Conservation (phyloP, 768 basidiomycete genomes). For the Boletus huronensis region DNA sequence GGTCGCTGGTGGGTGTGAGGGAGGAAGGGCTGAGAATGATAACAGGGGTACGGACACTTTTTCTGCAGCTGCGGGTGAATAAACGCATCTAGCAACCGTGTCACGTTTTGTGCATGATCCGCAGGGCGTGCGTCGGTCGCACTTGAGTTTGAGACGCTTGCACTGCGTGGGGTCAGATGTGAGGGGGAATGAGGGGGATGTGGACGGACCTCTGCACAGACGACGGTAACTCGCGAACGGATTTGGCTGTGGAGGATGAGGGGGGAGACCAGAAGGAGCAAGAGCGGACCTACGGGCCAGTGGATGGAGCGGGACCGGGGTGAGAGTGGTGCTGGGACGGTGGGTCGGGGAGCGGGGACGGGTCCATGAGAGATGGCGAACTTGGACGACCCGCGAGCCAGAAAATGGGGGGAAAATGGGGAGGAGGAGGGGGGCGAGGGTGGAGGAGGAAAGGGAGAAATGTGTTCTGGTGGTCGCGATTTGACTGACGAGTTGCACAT, state of each 20-base stretch:
- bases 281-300: conserved; percentile 32
- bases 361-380: conserved; percentile 14
- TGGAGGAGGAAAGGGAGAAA: background rate
- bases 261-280: background rate
- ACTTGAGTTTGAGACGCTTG: conserved; percentile 84
- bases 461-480: background rate
- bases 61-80: conserved; percentile 79
- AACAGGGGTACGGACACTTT: conserved; percentile 59
- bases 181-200: background rate
- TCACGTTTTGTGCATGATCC: conserved; percentile 77
- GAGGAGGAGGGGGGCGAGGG: background rate
- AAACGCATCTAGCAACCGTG: conserved; percentile 66
- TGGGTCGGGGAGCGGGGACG: conserved; percentile 13
- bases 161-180: conserved; percentile 45
- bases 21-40: background rate
- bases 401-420: background rate
- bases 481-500: conserved; percentile 16
- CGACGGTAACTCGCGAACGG: conserved; percentile 74
- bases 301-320: conserved; percentile 12
- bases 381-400: background rate
- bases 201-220: conserved; percentile 68
- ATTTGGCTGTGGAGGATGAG: conserved; percentile 47
- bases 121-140: conserved; percentile 76
- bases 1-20: conserved; percentile 45
- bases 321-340: conserved; percentile 19